Evolutionary conservation across 2,329 filamentous ascomycete species (phyloP), one percentile per base, ranked within the genome.

Genomic region (Colletotrichum noveboracense): DNA sequence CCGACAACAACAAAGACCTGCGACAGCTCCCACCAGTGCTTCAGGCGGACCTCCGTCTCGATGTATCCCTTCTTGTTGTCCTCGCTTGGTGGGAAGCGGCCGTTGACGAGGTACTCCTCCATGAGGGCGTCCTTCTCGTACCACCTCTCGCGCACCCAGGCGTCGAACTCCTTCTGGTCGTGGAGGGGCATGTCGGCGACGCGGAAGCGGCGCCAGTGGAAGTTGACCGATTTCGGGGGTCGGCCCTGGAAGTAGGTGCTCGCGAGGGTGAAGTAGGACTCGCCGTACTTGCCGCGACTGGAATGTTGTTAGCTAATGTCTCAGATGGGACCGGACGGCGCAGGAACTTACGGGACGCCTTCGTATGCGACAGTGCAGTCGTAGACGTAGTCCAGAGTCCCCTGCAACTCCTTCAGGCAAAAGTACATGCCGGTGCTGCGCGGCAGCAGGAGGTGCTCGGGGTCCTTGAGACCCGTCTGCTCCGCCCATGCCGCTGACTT

Each of bases 301-400:
- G 65, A 52, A 43, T 34, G 24, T 18, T 38, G 30, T 70, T 79
- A 76, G 65, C 43, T 52, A 9, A 1, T 58, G n/a, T 14, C 14
- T 12, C 32, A 73, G 32, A 68, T 12, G 24, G 72, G 43, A 26
- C 3, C 28, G 56, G 21, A 21, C 9, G 21, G 4, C 5, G 24
- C 21, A 7, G 8, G 18, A 28, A 93, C 95, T 89, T 90, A 96
- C 93, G 95, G 94, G 58, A 98, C 91, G 16, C 97, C 96, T 85
- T 98, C 96, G 82, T 99, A 99, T 6, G 95, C 96, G 72, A 99
- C 93, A 0, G 97, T 98, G 84, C 96, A 98, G 85, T 98, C 95
- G 80, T 98, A 98, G 1, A 98, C 88, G 86, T 95, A 97, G 13
- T 97, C 94, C 0, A 96, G 92, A 0, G 93, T 93, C 10, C 90